These are phyloP conservation scores for Malassezia caprae DNA, from an alignment of 1,284 basidiomycete species.

Conservation along the genomic window DNA sequence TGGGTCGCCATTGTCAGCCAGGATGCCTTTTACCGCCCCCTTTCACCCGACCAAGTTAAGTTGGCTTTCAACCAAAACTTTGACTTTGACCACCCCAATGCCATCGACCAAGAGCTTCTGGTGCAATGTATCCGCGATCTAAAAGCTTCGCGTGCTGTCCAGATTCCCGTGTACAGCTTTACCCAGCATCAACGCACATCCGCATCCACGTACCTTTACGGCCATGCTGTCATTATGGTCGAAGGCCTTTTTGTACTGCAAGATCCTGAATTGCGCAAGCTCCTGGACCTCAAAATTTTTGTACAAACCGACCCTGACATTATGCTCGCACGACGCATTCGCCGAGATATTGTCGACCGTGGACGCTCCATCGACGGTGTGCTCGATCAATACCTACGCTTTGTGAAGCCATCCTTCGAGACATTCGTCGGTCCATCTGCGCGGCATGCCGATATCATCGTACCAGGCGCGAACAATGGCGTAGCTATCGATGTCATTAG, in stretches of 20 bases:
- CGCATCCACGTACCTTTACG: conserved; percentile 85
- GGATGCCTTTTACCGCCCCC: conserved; percentile 86
- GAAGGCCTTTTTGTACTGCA: conserved; percentile 88
- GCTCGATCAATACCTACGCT: conserved; percentile 83
- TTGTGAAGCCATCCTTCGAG: conserved; percentile 76
- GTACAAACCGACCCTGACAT: conserved; percentile 75
- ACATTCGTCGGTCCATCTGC: conserved; percentile 85
- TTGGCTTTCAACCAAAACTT: conserved; percentile 73
- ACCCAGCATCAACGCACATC: conserved; percentile 73
- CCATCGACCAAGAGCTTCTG: conserved; percentile 82
- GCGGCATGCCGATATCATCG: conserved; percentile 62
- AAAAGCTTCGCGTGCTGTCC: conserved; percentile 60
- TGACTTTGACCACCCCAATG: conserved; percentile 87
- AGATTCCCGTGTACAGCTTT: conserved; percentile 87
- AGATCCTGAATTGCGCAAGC: conserved; percentile 56
- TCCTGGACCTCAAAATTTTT: conserved; percentile 79
- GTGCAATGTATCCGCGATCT: conserved; percentile 64
- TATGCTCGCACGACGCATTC: conserved; percentile 87
- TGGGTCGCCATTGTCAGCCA: conserved; percentile 51
- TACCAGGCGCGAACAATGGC: conserved; percentile 37
- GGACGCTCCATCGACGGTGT: conserved; percentile 75
- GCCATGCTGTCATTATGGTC: conserved; percentile 84
- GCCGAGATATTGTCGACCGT: conserved; percentile 75
- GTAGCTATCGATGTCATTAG: conserved; percentile 80
- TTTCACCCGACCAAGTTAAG: conserved; percentile 62